These are phyloP conservation scores for Botryotinia narcissicola DNA, from an alignment of 2,329 filamentous ascomycete species.

Conservation along the genomic window DNA sequence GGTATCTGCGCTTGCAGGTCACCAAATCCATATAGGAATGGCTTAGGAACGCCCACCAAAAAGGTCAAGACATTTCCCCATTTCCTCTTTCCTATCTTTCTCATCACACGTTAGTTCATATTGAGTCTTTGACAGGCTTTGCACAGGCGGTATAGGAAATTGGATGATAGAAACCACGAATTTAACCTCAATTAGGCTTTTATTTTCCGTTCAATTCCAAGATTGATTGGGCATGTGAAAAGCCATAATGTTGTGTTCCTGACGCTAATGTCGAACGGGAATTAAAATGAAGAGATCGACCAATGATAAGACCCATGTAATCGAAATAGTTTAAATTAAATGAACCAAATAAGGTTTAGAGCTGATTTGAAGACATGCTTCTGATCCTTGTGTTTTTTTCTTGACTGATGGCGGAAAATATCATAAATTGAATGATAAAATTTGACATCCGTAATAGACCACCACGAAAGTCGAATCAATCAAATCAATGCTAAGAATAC, in stretches of 20 bases:
- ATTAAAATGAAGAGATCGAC: slow-evolving; percentile 13
- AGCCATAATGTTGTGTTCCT: slow-evolving; percentile 22
- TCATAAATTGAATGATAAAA: slow-evolving; percentile 3
- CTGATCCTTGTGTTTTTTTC: slow-evolving; percentile 8
- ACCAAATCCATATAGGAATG: not conserved
- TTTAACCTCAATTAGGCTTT: slow-evolving; percentile 11
- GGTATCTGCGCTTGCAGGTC: slow-evolving; percentile 2
- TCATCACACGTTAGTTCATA: not conserved
- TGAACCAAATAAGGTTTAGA: slow-evolving; percentile 10
- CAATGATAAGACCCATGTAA: slow-evolving; percentile 11
- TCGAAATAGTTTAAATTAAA: slow-evolving; percentile 17
- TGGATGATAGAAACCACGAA: not conserved
- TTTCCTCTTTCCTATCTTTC: not conserved
- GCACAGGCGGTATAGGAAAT: slow-evolving; percentile 16
- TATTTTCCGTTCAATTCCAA: not conserved
- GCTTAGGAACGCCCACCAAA: not conserved
- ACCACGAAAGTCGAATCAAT: not conserved
- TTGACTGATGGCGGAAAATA: not conserved
- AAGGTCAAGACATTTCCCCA: slow-evolving; percentile 14
- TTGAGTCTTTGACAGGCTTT: slow-evolving; percentile 1
- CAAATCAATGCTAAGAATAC: not conserved
- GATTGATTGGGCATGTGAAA: slow-evolving; percentile 4
- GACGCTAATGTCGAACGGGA: slow-evolving; percentile 24
- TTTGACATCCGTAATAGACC: slow-evolving; percentile 1
- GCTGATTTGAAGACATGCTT: not conserved